Percentiles rank a stretch among this genome's conserved stretches.
These are phyloP conservation scores for Boletus patriciae DNA, from an alignment of 768 basidiomycete genomes.

Conservation along the genomic window DNA sequence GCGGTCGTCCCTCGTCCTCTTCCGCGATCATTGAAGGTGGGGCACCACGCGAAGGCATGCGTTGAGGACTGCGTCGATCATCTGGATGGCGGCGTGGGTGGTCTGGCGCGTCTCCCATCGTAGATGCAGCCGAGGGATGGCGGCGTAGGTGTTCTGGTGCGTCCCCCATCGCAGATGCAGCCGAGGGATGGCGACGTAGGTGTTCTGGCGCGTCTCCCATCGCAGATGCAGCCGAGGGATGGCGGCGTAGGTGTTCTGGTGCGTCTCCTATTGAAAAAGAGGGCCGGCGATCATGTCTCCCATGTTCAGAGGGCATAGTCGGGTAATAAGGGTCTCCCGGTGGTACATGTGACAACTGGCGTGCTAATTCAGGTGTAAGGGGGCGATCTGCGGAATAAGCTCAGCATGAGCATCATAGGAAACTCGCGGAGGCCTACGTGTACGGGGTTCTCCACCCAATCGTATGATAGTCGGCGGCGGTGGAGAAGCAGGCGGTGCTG, in stretches of 20 bases:
- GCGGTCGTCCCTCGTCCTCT: slow-evolving; percentile 20
- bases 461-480: slow-evolving; percentile 32
- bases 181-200: slow-evolving; percentile 8
- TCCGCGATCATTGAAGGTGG: slow-evolving; percentile 16
- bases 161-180: neutral
- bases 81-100: neutral
- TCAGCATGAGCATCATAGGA: slow-evolving; percentile 3
- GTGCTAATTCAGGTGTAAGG: slow-evolving; percentile 11
- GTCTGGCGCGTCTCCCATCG: neutral
- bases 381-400: slow-evolving; percentile 15
- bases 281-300: neutral
- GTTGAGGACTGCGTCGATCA: slow-evolving; percentile 10
- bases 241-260: neutral
- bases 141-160: neutral
- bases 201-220: neutral
- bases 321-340: slow-evolving; percentile 16
- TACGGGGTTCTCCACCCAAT: slow-evolving; percentile 19
- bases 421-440: slow-evolving; percentile 16
- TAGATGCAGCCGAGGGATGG: slow-evolving; percentile 11
- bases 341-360: slow-evolving; percentile 8
- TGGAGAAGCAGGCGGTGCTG: slow-evolving; percentile 20
- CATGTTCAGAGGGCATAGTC: slow-evolving; percentile 9
- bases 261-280: neutral
- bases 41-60: slow-evolving; percentile 17
- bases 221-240: slow-evolving; percentile 7